These are phyloP conservation scores for Buddleja alternifolia DNA, from an alignment of 257 asterid genomes.

Conservation along the genomic window DNA sequence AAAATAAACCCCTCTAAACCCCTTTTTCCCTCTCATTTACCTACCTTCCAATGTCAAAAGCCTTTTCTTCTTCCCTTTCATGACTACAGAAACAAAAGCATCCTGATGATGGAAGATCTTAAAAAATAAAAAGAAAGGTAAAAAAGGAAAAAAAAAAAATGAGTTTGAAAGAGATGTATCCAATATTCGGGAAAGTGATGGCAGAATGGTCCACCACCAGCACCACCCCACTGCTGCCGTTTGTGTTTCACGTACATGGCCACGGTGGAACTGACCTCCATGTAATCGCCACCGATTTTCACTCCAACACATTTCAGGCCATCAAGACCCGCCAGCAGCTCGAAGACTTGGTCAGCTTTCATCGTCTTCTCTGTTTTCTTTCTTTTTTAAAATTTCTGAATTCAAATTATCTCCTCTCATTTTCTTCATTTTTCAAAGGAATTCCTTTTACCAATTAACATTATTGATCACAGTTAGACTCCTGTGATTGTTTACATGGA, in stretches of 20 bases:
- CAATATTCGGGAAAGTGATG: slow-evolving; percentile 61
- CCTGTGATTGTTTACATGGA: no score
- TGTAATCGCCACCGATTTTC: slow-evolving; percentile 64
- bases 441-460: no score
- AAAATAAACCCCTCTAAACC: no score
- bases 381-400: neutral
- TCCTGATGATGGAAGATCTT: neutral
- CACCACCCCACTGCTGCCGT: slow-evolving; percentile 41
- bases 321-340: slow-evolving; percentile 69
- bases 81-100: neutral
- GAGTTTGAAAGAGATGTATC: slow-evolving; percentile 46
- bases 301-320: slow-evolving; percentile 64
- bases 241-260: slow-evolving; percentile 47
- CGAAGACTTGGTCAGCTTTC: slow-evolving; percentile 71
- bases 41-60: no score
- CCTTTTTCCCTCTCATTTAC: neutral
- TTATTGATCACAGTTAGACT: no score
- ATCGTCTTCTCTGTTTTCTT: neutral
- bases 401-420: slow-evolving; percentile 9
- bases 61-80: neutral
- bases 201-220: slow-evolving; percentile 54
- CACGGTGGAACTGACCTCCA: slow-evolving; percentile 49
- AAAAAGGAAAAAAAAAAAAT: neutral
- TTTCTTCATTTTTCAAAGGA: neutral
- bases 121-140: neutral